Evolutionary conservation across 2,329 filamentous ascomycete genomes (phyloP), one percentile per base, ranked within the genome.

Genomic region (Trichoderma afroharzianum): DNA sequence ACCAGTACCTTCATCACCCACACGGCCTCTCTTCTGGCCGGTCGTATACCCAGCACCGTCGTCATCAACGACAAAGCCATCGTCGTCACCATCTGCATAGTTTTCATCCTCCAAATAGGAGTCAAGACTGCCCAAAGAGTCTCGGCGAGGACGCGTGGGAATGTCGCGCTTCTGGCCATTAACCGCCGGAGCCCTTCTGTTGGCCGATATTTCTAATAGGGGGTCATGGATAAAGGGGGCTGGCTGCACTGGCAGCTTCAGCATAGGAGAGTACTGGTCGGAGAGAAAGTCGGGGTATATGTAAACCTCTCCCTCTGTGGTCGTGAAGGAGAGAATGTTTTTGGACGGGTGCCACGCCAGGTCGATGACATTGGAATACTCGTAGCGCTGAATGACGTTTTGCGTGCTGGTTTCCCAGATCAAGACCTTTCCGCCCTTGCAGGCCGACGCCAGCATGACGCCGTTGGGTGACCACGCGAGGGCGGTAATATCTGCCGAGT

Each of bases 381-480:
- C 92, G 76, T 93, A 89, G 74, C 90, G 90, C 72, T 92, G 90
- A 70, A 98, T 82, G 39, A 97, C 87, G 64, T 89, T 93, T 81
- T 98, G 95, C 1, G 93, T 93, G 80, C 92, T 94, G 2, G 93
- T 92, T 78, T 98, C 94, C 96, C 97, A 99, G 3, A 99, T 84
- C 30, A 92, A 80, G 4, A 97, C 82, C 78, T 90, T 93, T 76
- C 88, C 87, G 77, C 92, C 91, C 75, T 88, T 89, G 73, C 85
- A 89, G 18, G 91, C 90, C 21, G 89, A 90, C 11, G 91, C 94
- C 26, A 99, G 85, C 77, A 99, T 85, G 1, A 95, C 93, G 50
- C 96, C 96, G 78, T 99, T 99, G 2, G 94, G 94, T 15, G 95
- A 97, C 96, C 96, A 99, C 43, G 93, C 90, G 43, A 97, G 83